Conservation (phyloP, 2,329 filamentous ascomycete species). For the Rhynchosporium agropyri region DNA sequence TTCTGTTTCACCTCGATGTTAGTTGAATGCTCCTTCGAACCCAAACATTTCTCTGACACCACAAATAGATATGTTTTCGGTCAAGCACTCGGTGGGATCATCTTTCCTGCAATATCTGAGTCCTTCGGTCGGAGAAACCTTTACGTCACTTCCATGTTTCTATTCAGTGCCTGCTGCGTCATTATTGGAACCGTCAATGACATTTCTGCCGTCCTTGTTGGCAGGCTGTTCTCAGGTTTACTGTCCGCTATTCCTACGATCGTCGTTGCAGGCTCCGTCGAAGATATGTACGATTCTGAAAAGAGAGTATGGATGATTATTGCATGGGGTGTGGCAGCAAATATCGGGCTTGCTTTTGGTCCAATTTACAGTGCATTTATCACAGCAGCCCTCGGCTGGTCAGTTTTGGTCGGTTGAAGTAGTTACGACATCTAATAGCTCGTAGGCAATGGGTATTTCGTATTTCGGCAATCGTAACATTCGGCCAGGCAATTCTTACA, state of each 20-base stretch:
- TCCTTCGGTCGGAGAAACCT: constrained; percentile 31
- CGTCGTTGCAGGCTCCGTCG: constrained; percentile 50
- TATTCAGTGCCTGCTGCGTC: constrained; percentile 42
- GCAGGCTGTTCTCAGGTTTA: constrained; percentile 48
- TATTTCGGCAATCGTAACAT: constrained; percentile 46
- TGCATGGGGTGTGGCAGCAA: constrained; percentile 48
- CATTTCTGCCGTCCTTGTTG: constrained; percentile 44
- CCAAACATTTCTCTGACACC: not conserved
- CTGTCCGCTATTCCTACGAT: constrained; percentile 51
- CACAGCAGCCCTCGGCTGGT: constrained; percentile 11
- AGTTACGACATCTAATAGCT: too few relatives aligned
- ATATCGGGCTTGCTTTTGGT: constrained; percentile 48
- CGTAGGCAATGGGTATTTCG: constrained; percentile 50
- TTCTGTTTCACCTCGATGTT: not conserved
- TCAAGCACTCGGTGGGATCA: not conserved
- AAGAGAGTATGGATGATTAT: constrained; percentile 51
- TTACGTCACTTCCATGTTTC: constrained; percentile 42
- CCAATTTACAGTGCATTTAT: constrained; percentile 50
- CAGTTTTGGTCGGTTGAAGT: constrained; percentile 21
- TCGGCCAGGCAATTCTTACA: constrained; percentile 42
- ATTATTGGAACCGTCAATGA: constrained; percentile 45
- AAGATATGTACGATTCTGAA: constrained; percentile 51
- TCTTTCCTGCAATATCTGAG: not conserved
- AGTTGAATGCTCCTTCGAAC: not conserved
- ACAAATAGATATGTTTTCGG: not conserved